Evolutionary conservation across 1,139 yeast species (phyloP).

Genomic region (Kodamaea arcana): DNA sequence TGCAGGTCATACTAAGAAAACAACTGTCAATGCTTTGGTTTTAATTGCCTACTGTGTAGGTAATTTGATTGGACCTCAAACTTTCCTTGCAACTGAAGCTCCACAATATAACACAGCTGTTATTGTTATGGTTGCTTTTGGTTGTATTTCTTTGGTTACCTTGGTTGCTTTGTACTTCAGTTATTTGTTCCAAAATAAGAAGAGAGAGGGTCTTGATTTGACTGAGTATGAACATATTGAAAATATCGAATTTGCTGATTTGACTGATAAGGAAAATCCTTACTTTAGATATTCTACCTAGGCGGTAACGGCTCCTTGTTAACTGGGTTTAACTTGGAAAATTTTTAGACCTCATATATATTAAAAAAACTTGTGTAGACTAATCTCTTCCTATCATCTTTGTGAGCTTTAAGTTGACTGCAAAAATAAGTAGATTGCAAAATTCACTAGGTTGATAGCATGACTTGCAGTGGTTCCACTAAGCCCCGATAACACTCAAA

Average conservation of each 20-base stretch:
- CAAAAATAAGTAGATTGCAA: too few relatives aligned
- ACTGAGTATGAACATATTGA: slow-evolving; percentile 24
- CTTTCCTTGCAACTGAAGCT: slow-evolving; percentile 50
- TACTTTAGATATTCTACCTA: slow-evolving; percentile 46
- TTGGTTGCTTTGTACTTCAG: slow-evolving; percentile 26
- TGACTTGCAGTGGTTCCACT: too few relatives aligned
- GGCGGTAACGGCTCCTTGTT: too few relatives aligned
- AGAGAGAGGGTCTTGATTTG: slow-evolving; percentile 28
- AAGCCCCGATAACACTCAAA: too few relatives aligned
- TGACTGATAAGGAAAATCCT: slow-evolving; percentile 65
- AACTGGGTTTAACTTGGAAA: too few relatives aligned
- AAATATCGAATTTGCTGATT: slow-evolving; percentile 55
- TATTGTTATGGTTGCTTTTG: slow-evolving; percentile 41
- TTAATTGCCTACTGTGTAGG: slow-evolving; percentile 66
- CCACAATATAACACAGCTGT: slow-evolving; percentile 51
- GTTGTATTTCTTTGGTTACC: slow-evolving; percentile 24
- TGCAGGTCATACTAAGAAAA: slow-evolving; percentile 69
- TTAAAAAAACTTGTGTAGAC: too few relatives aligned
- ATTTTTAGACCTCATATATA: too few relatives aligned
- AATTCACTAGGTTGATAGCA: too few relatives aligned
- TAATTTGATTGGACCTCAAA: slow-evolving; percentile 69
- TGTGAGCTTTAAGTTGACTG: too few relatives aligned
- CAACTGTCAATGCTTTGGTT: slow-evolving; percentile 54
- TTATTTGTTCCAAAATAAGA: slow-evolving; percentile 17
- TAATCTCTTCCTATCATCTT: too few relatives aligned